phyloP scores from a whole-genome alignment of 73 alveolate genomes.

The Strombidium stylifer region DNA sequence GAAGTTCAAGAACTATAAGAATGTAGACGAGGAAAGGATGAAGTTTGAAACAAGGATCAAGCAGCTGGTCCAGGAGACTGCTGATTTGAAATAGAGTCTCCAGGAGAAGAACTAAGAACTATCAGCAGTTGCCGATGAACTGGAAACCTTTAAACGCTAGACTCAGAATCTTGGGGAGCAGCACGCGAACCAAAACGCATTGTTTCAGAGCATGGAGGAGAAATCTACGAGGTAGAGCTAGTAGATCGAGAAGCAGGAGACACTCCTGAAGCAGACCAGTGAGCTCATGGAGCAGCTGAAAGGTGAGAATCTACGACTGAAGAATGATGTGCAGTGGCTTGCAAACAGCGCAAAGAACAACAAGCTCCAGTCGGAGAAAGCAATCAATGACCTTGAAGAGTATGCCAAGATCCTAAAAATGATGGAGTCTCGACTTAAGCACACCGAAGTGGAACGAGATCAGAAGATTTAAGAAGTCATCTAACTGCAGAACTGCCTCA shows the following conservation, averaged over 20 bases:
- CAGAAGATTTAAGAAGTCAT: conserved; percentile 13
- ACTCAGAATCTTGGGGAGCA: background rate
- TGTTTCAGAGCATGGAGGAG: conserved; percentile 17
- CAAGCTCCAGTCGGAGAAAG: conserved; percentile 48
- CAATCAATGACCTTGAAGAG: conserved; percentile 33
- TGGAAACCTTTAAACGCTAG: conserved; percentile 2
- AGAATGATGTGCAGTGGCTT: conserved; percentile 52
- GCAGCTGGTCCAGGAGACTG: background rate
- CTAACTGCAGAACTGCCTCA: background rate
- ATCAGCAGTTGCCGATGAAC: background rate
- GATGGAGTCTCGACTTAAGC: conserved; percentile 40
- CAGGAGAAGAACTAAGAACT: background rate
- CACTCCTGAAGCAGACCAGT: background rate
- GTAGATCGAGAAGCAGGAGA: background rate
- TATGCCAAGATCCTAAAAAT: conserved; percentile 35
- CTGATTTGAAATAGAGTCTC: background rate
- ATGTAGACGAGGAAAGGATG: conserved; percentile 35
- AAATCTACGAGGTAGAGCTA: background rate
- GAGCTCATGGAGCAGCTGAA: background rate
- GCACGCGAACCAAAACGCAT: conserved; percentile 3
- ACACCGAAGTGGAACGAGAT: conserved; percentile 35
- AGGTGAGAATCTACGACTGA: conserved; percentile 11
- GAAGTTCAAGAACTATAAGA: conserved; percentile 40
- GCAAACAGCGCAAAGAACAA: conserved; percentile 45
- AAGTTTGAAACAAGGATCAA: background rate